Conservation (phyloP, 2,329 filamentous ascomycete genomes). For the Chrysosphaeria jannelii region DNA sequence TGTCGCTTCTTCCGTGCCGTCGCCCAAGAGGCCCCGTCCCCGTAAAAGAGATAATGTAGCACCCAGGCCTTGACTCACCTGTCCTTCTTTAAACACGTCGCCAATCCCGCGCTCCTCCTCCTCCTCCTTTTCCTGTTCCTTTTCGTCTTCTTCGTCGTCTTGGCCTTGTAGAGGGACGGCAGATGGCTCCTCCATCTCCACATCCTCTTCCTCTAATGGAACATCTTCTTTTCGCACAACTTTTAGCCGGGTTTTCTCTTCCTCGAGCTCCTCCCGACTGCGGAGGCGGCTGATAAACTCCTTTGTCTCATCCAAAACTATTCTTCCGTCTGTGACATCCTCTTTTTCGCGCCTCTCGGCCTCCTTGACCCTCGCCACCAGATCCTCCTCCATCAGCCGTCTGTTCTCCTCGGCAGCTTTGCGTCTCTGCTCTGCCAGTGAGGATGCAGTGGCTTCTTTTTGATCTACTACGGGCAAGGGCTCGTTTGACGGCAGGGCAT, state of each 20-base stretch:
- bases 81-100: conserved; percentile 64
- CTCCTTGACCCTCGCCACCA: no score
- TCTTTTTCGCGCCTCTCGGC: conserved; percentile 86
- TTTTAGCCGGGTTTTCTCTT: conserved; percentile 11
- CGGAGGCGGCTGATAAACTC: conserved; percentile 77
- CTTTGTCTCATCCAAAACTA: conserved; percentile 87
- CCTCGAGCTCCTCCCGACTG: conserved; percentile 26
- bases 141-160: not conserved
- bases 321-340: conserved; percentile 44
- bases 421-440: conserved; percentile 53
- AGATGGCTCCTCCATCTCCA: conserved; percentile 1
- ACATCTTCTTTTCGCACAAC: conserved; percentile 4
- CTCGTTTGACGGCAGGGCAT: no score
- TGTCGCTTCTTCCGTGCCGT: not conserved
- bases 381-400: no score
- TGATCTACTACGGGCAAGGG: no score
- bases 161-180: no score
- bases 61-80: conserved; percentile 47
- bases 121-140: not conserved
- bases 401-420: no score
- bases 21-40: conserved; percentile 45
- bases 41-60: conserved; percentile 56
- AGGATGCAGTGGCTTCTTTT: conserved; percentile 20
- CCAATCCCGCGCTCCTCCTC: conserved; percentile 13
- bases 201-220: not conserved